Evolutionary conservation across 768 basidiomycete species (phyloP).

Genomic region (Naganishia friedmannii): DNA sequence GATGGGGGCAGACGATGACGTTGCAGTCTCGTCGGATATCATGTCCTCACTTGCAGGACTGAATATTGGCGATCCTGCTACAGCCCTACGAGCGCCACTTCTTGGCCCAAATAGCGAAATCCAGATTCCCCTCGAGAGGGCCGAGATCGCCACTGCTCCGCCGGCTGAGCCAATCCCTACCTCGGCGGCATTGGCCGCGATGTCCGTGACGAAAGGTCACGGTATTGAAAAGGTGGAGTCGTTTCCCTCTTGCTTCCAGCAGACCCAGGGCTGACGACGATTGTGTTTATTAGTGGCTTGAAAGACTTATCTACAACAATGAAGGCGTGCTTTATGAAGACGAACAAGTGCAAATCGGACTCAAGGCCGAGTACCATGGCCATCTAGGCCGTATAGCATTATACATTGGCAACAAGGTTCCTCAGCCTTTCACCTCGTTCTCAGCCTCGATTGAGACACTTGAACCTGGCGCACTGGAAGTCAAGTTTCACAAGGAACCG

Average conservation of each 20-base stretch:
- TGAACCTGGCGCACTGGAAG: slow-evolving; percentile 71
- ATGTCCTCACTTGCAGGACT: slow-evolving; percentile 78
- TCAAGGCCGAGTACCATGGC: slow-evolving; percentile 95
- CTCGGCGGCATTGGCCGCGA: slow-evolving; percentile 29
- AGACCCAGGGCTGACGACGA: background rate
- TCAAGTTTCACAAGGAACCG: slow-evolving; percentile 86
- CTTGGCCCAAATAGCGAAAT: slow-evolving; percentile 26
- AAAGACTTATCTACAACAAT: slow-evolving; percentile 69
- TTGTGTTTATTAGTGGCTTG: slow-evolving; percentile 61
- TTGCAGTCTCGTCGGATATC: slow-evolving; percentile 59
- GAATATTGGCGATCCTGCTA: slow-evolving; percentile 54
- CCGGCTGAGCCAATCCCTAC: slow-evolving; percentile 22
- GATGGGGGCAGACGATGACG: slow-evolving; percentile 49
- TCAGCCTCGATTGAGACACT: slow-evolving; percentile 71
- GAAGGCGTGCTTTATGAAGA: slow-evolving; percentile 97
- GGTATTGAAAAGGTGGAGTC: slow-evolving; percentile 64
- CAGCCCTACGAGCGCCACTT: slow-evolving; percentile 46
- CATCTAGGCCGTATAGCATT: slow-evolving; percentile 89
- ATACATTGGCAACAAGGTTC: slow-evolving; percentile 93
- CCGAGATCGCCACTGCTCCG: background rate
- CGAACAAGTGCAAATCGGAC: slow-evolving; percentile 86
- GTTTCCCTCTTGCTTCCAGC: background rate
- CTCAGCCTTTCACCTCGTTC: slow-evolving; percentile 83
- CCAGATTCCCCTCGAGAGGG: background rate
- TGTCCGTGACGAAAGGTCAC: slow-evolving; percentile 60